A percentile compares a stretch with the other conserved stretches of the same genome.
These are phyloP conservation scores for Trichoderma virens DNA, from an alignment of 495 filamentous ascomycete species.

Conservation along the genomic window DNA sequence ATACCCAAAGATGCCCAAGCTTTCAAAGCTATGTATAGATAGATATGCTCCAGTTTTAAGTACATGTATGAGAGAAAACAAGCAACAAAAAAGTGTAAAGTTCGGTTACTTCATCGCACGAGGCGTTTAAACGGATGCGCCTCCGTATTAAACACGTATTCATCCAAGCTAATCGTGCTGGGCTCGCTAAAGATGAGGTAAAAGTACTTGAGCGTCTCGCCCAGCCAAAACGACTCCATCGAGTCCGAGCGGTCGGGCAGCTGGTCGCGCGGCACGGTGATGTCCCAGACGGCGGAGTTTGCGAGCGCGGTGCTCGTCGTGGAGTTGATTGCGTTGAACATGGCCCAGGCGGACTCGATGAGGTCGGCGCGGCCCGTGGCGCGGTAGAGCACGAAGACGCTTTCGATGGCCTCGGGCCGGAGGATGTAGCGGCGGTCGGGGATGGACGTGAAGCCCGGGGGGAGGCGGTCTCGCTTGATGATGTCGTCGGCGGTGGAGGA, in stretches of 20 bases:
- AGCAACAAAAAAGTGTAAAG: too few species aligned
- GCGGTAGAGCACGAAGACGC: conserved; percentile 64
- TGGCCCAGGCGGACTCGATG: conserved; percentile 50
- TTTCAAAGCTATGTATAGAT: too few species aligned
- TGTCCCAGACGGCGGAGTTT: conserved; percentile 41
- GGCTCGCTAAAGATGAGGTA: conserved; percentile 75
- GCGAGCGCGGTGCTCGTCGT: conserved; percentile 42
- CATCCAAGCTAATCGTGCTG: conserved; percentile 57
- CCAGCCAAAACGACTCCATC: conserved; percentile 48
- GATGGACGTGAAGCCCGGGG: conserved; percentile 59
- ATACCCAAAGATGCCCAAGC: too few species aligned
- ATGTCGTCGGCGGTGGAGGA: conserved; percentile 18
- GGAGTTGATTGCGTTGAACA: conserved; percentile 45
- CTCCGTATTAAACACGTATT: conserved; percentile 82
- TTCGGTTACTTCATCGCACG: too few species aligned
- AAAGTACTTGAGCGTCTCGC: conserved; percentile 50
- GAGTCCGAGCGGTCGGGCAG: conserved; percentile 25
- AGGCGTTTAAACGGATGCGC: conserved; percentile 60
- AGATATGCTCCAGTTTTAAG: too few species aligned
- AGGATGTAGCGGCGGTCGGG: conserved; percentile 58
- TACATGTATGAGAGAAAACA: too few species aligned
- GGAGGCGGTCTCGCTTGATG: conserved; percentile 55
- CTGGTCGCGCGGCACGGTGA: conserved; percentile 19
- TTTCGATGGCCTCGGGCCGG: conserved; percentile 61
- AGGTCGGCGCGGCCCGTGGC: conserved; percentile 46